Base-by-base conservation (phyloP, 208 protist genomes). In the Leishmania major region DNA sequence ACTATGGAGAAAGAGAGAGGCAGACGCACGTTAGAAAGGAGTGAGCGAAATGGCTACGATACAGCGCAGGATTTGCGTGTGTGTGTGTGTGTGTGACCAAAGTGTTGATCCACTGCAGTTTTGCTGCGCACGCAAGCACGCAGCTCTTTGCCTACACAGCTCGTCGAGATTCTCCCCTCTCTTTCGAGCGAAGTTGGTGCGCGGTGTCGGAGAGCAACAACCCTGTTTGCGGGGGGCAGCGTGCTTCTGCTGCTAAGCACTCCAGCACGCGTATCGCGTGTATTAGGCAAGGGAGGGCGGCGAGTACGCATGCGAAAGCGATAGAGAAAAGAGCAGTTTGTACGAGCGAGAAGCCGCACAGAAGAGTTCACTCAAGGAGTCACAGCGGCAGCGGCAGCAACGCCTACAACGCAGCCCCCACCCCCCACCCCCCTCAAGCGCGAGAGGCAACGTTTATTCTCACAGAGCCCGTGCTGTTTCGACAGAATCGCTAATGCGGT, bases 1-100 rank as follows among this genome's bases (percentile, higher is more conserved):
- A 5, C 40, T 37, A 76, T 25, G 66, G 31, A 75, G 37, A 81
- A 40, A 76, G 49, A 73, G 67, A 70, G 51, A 57, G 3, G 25
- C 17, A 45, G 15, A 8, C 70, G 2, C 11, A 17, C 22, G 15
- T 37, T 22, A 31, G 43, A 3, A 31, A 53, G 1, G 43, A 37
- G 25, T 37, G 28, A 45, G 43, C 4, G 8, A 35, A 53, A 74
- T 2, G 22, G 70, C 70, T 28, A 45, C 15, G 28, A 49, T 45
- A 49, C 28, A 31, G 62, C 17, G 45, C 15, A 25, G 67, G 25
- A 37, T 8, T 0, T 7, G 19, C 1, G 22, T 51, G 69, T 15
- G 28, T 55, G 51, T 22, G 25, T 10, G 10, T 4, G 17, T 3
- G 35, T 51, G 70, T 31, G 1, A 35, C 45, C 28, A n/a, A 51